A percentile compares a stretch with the other conserved stretches of the same genome.
phyloP scores from a whole-genome alignment of 352 stramenopile genomes.

The Pythium plurisporium region DNA sequence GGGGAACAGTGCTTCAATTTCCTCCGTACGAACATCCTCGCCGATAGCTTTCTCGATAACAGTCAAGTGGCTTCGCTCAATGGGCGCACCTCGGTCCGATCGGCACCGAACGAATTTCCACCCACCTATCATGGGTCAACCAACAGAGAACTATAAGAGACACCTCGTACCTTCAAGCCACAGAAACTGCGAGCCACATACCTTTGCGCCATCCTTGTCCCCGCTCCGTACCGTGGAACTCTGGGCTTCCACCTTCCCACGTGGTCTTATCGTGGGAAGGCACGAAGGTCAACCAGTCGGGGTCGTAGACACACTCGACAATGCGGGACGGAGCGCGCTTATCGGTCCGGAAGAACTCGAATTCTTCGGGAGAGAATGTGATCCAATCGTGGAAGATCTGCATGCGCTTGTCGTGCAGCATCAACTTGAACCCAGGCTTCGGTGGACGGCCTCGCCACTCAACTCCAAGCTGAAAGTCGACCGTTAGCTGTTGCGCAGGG shows the following conservation, averaged over 20 bases:
- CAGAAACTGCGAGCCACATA: conserved; percentile 15
- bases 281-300: conserved; percentile 79
- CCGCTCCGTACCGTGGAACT: conserved; percentile 60
- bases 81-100: conserved; percentile 57
- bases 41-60: conserved; percentile 68
- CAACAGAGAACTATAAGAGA: not conserved
- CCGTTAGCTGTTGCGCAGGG: conserved; percentile 43
- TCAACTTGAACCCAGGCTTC: conserved; percentile 80
- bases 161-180: not conserved
- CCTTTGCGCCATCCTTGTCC: conserved; percentile 79
- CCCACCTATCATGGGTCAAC: conserved; percentile 34
- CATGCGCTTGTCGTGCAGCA: conserved; percentile 82
- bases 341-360: conserved; percentile 72
- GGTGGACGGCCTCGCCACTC: conserved; percentile 74
- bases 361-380: conserved; percentile 74
- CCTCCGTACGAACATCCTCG: conserved; percentile 76
- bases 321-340: conserved; percentile 83
- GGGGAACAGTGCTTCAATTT: conserved; percentile 76
- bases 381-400: conserved; percentile 87
- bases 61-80: conserved; percentile 51
- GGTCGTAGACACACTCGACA: conserved; percentile 78
- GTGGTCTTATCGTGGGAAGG: conserved; percentile 80
- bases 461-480: conserved; percentile 77
- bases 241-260: conserved; percentile 58
- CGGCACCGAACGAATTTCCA: conserved; percentile 73